Evolutionary conservation across 1,284 basidiomycete genomes (phyloP).

Genomic region (Megacollybia platyphylla): DNA sequence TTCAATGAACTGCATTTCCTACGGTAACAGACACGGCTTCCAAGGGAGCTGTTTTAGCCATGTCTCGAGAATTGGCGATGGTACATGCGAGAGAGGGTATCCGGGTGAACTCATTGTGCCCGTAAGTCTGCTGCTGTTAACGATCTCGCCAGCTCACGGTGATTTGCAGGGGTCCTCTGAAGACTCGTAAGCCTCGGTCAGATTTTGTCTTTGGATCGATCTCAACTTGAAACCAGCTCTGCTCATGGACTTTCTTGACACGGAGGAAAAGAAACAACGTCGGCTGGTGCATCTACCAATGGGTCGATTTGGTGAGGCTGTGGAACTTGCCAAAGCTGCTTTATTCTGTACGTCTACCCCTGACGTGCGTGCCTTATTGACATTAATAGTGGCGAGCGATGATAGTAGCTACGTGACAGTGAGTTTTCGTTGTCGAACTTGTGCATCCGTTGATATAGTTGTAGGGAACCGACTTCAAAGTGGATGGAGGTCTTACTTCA

Average conservation of each 20-base stretch:
- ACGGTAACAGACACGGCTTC: slow-evolving; percentile 61
- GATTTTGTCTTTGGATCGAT: neutral
- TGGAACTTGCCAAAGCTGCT: slow-evolving; percentile 87
- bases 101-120: slow-evolving; percentile 89
- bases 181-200: slow-evolving; percentile 55
- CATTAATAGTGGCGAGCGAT: slow-evolving; percentile 57
- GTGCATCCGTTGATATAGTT: slow-evolving; percentile 8
- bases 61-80: slow-evolving; percentile 95
- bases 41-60: slow-evolving; percentile 93
- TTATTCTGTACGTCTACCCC: slow-evolving; percentile 65
- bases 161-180: slow-evolving; percentile 67
- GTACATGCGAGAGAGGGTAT: slow-evolving; percentile 96
- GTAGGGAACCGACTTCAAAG: slow-evolving; percentile 85
- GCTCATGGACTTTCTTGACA: slow-evolving; percentile 96
- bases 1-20: slow-evolving; percentile 2
- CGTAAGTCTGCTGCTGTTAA: slow-evolving; percentile 39
- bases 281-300: slow-evolving; percentile 88
- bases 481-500: slow-evolving; percentile 82
- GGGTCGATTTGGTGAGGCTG: slow-evolving; percentile 93
- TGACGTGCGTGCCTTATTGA: slow-evolving; percentile 1
- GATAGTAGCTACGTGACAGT: slow-evolving; percentile 82
- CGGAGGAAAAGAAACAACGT: slow-evolving; percentile 89
- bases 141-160: neutral
- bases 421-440: slow-evolving; percentile 14
- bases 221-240: slow-evolving; percentile 40